Percentiles rank a stretch among this genome's conserved stretches.
phyloP scores from a whole-genome alignment of 495 filamentous ascomycete species.

The Penicillium verhagenii region DNA sequence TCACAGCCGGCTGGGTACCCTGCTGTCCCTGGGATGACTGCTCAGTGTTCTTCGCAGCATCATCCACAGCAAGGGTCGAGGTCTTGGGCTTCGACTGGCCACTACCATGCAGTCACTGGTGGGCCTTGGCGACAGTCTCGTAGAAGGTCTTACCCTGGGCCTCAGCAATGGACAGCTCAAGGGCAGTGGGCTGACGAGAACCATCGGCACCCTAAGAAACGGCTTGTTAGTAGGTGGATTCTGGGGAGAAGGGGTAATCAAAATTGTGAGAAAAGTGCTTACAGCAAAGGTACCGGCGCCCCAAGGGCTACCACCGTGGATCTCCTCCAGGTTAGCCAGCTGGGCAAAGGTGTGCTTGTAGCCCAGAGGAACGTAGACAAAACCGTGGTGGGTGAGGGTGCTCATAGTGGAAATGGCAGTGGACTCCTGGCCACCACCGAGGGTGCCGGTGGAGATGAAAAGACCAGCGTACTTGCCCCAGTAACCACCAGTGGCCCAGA shows the following conservation, averaged over 20 bases:
- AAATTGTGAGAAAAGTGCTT: conserved; percentile 30
- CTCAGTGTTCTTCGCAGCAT: conserved; percentile 19
- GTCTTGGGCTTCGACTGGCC: conserved; percentile 32
- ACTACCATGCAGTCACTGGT: conserved; percentile 82
- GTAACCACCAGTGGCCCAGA: conserved; percentile 70
- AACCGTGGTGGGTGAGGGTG: conserved; percentile 89
- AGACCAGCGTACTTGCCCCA: conserved; percentile 90
- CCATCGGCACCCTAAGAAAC: conserved; percentile 62
- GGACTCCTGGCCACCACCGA: conserved; percentile 90
- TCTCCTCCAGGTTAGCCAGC: conserved; percentile 67
- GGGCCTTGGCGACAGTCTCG: conserved; percentile 68
- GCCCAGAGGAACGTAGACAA: conserved; percentile 92
- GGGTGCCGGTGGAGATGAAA: conserved; percentile 80
- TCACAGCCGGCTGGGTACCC: conserved; percentile 27
- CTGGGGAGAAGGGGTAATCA: background rate
- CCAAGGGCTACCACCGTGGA: conserved; percentile 87
- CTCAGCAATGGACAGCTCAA: conserved; percentile 75
- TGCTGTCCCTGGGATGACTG: conserved; percentile 27
- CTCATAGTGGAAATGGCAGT: conserved; percentile 80
- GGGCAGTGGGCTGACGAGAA: conserved; percentile 70
- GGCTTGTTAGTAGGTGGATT: background rate
- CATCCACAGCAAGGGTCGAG: conserved; percentile 27
- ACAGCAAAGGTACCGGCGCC: conserved; percentile 91
- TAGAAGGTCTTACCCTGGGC: conserved; percentile 88
- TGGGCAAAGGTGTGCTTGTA: conserved; percentile 76